Percentiles rank a stretch among this genome's conserved stretches.
These are phyloP conservation scores for Clarireedia sp. DNA, from an alignment of 2,329 filamentous ascomycete genomes.

Conservation along the genomic window DNA sequence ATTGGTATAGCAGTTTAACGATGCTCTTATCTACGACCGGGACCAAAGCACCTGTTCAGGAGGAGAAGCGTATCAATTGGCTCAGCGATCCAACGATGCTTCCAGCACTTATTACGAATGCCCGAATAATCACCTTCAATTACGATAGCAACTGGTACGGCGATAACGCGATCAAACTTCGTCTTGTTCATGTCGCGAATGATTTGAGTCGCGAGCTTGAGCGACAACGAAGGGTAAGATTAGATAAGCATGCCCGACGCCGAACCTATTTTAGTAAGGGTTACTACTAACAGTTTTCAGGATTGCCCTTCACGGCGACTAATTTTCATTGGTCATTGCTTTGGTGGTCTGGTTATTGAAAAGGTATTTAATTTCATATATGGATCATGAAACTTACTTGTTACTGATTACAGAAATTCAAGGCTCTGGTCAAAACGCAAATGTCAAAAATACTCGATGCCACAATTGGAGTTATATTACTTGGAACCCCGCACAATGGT, in stretches of 20 bases:
- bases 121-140: neutral
- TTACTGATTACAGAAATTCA: neutral
- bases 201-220: neutral
- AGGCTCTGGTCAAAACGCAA: neutral
- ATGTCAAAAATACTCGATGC: neutral
- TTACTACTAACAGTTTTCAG: neutral
- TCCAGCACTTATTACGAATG: neutral
- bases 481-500: neutral
- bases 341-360: neutral
- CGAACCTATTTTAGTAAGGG: neutral
- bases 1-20: neutral
- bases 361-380: neutral
- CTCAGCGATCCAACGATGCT: neutral
- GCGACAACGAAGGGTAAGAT: neutral
- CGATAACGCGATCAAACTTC: neutral
- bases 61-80: neutral
- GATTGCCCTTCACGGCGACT: neutral
- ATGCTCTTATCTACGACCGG: neutral
- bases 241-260: neutral
- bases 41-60: neutral
- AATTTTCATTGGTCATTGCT: neutral
- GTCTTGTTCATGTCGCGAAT: neutral
- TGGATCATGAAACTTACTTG: neutral
- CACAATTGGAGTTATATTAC: neutral
- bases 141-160: constrained; percentile 3